phyloP scores from a whole-genome alignment of 441 rosid genomes.

The Daphne laureola region DNA sequence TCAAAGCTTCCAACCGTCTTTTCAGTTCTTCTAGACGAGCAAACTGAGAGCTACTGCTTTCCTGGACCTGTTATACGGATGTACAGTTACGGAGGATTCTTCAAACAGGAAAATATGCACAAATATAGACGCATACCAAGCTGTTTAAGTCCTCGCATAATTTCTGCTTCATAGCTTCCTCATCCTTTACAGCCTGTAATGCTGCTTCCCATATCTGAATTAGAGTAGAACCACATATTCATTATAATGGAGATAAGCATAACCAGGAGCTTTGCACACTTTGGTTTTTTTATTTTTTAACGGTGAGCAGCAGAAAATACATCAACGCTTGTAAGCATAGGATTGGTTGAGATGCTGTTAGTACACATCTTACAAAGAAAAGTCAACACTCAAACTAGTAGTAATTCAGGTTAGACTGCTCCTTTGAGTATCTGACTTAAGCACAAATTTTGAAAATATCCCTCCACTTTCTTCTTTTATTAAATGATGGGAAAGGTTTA shows the following conservation, averaged over 20 bases:
- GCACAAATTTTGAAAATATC: too few relatives aligned
- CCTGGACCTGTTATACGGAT: conserved; percentile 55
- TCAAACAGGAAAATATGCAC: conserved; percentile 1
- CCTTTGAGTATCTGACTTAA: too few relatives aligned
- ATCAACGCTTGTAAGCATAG: too few relatives aligned
- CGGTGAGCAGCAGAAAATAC: too few relatives aligned
- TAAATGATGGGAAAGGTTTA: too few relatives aligned
- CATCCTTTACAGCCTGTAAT: conserved; percentile 54
- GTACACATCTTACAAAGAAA: too few relatives aligned
- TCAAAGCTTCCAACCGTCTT: conserved; percentile 73
- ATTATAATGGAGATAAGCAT: conserved; percentile 4
- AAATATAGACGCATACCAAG: conserved; percentile 44
- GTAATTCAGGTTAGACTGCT: too few relatives aligned
- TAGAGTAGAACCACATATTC: conserved; percentile 6
- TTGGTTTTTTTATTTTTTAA: too few relatives aligned
- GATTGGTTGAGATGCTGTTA: too few relatives aligned
- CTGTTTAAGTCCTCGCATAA: conserved; percentile 74
- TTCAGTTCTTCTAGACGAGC: conserved; percentile 85
- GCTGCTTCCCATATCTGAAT: conserved; percentile 74
- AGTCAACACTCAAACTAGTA: too few relatives aligned
- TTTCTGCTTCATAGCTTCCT: conserved; percentile 74
- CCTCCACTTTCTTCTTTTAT: too few relatives aligned
- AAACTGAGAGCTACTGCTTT: conserved; percentile 76
- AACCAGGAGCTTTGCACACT: too few relatives aligned
- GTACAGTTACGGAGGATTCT: background rate